phyloP scores from a whole-genome alignment of 2,329 filamentous ascomycete species.

The Curvularia verruculosa region DNA sequence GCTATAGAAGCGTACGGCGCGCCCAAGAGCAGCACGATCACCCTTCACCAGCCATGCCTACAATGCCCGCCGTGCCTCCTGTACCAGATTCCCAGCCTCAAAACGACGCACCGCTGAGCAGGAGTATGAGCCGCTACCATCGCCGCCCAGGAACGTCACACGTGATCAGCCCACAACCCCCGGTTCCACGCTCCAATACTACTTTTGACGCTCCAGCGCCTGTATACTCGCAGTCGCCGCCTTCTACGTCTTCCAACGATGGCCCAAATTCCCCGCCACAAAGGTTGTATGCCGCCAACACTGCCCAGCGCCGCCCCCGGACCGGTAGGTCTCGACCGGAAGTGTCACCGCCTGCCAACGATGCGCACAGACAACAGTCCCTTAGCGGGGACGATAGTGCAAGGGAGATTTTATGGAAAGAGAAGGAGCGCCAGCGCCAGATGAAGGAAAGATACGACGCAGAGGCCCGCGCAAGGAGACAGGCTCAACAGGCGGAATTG shows the following conservation, averaged over 20 bases:
- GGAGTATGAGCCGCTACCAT: conserved; percentile 52
- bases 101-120: conserved; percentile 35
- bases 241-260: conserved; percentile 32
- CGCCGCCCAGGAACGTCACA: conserved; percentile 41
- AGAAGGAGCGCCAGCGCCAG: conserved; percentile 40
- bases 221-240: conserved; percentile 14
- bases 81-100: conserved; percentile 30
- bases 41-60: conserved; percentile 12
- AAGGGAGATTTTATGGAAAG: conserved; percentile 39
- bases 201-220: conserved; percentile 22
- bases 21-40: conserved; percentile 45
- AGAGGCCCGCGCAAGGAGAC: conserved; percentile 38
- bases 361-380: conserved; percentile 25
- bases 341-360: conserved; percentile 24
- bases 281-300: conserved; percentile 24
- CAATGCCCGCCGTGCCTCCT: conserved; percentile 35
- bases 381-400: conserved; percentile 42
- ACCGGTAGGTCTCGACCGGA: conserved; percentile 32
- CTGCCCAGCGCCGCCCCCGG: conserved; percentile 35
- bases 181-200: conserved; percentile 34
- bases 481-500: conserved; percentile 40
- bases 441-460: conserved; percentile 42
- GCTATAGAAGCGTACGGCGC: conserved; percentile 64
- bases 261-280: conserved; percentile 39
- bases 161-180: conserved; percentile 30